Conservation (phyloP, 2,329 filamentous ascomycete species). For the Penicillium corylophilum region DNA sequence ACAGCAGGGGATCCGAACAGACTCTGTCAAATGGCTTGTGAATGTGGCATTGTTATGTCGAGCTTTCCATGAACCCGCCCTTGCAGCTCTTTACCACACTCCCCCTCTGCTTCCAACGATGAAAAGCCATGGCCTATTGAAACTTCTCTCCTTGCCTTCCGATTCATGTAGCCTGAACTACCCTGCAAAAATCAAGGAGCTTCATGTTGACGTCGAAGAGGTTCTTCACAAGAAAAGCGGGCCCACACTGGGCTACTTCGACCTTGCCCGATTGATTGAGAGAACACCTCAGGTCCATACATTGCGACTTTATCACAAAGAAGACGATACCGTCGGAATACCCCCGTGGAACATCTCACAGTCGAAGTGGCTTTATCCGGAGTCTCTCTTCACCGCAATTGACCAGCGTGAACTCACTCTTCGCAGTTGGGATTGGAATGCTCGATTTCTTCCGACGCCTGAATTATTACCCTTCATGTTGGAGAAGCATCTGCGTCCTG, state of each 20-base stretch:
- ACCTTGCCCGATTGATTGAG: conserved; percentile 59
- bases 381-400: conserved; percentile 64
- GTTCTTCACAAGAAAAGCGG: conserved; percentile 55
- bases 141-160: conserved; percentile 57
- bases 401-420: conserved; percentile 49
- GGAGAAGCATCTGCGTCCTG: conserved; percentile 51
- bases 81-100: conserved; percentile 69
- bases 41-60: conserved; percentile 62
- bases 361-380: conserved; percentile 67
- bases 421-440: conserved; percentile 58
- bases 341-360: conserved; percentile 28
- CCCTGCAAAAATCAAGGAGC: conserved; percentile 65
- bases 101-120: conserved; percentile 61
- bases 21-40: conserved; percentile 59
- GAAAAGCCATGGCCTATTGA: conserved; percentile 50
- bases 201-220: conserved; percentile 67
- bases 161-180: conserved; percentile 61
- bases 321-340: conserved; percentile 52
- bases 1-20: conserved; percentile 20
- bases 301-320: conserved; percentile 69
- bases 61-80: conserved; percentile 67
- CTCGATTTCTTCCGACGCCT: conserved; percentile 43
- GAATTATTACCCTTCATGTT: conserved; percentile 50
- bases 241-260: conserved; percentile 54
- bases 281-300: conserved; percentile 66